These are phyloP conservation scores for Dactylonectria macrodidyma DNA, from an alignment of 2,329 filamentous ascomycete species.

Conservation along the genomic window DNA sequence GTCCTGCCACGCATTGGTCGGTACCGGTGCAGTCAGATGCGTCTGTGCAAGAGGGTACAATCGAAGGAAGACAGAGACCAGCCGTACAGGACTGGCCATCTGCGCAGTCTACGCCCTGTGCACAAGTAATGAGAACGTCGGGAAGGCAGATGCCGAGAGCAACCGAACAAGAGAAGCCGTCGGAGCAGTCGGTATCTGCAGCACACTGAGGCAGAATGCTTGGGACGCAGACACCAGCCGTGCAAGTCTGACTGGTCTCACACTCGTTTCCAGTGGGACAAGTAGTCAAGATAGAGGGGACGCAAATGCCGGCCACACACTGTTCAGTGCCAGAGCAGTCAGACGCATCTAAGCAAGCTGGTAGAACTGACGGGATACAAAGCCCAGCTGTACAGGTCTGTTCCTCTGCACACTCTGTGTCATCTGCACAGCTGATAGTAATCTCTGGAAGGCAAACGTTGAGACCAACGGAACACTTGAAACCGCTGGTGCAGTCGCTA, in stretches of 20 bases:
- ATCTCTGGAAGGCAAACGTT: background rate
- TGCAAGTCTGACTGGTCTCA: background rate
- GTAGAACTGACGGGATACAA: background rate
- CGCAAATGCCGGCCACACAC: conserved; percentile 16
- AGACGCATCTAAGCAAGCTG: conserved; percentile 1
- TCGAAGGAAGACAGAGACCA: background rate
- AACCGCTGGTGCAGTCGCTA: background rate
- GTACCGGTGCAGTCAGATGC: background rate
- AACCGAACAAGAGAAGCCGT: background rate
- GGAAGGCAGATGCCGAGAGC: background rate
- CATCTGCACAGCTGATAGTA: background rate
- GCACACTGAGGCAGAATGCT: background rate
- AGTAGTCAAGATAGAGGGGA: background rate
- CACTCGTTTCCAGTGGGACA: conserved; percentile 1
- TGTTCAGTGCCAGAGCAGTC: background rate
- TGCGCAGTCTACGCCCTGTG: background rate
- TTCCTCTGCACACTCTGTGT: background rate
- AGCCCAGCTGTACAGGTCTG: background rate
- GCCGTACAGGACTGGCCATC: background rate
- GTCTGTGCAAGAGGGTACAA: background rate
- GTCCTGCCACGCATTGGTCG: conserved; percentile 6
- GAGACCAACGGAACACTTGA: background rate
- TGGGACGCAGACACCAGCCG: background rate
- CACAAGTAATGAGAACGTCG: background rate
- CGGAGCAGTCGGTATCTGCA: background rate